Evolutionary conservation across 257 asterid species (phyloP), one percentile per base, ranked within the genome.

Genomic region (Mentha longifolia): DNA sequence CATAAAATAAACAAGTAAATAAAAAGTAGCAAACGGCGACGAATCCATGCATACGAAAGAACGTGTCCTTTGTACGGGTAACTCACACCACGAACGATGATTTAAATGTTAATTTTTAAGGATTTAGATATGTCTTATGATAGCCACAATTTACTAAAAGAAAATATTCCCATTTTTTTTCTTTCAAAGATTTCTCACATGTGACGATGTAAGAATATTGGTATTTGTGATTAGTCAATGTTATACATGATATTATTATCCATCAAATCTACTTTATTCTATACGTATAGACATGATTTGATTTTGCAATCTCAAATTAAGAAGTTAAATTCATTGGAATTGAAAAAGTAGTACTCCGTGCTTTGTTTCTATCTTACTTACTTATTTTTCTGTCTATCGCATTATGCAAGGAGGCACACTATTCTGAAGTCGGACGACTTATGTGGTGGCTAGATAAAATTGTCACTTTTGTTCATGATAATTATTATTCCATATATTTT

Each of bases 21-120:
- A 30, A 35, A 69, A 63, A 61, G 78, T 74, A 61, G 51, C 73
- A 50, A 16, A 68, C 93, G 76, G 68, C 75, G 81, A 77, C 93
- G 95, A 89, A 79, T 91, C 84, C 83, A 74, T 72, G 89, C 95
- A 82, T 87, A 89, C 81, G 72, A 82, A 69, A 82, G 76, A 63
- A 45, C 59, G 60, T 74, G 89, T 77, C 86, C 84, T 65, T 73
- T 56, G 80, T 79, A 79, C 80, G 80, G 80, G 68, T 12, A 28
- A n/a, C 16, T 51, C 22, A 43, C 31, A 17, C 69, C 56, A 66
- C 33, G 56, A 52, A 8, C 47, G 1, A 47, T 11, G 76, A 56
- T 68, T 55, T 78, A 46, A 41, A 52, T 61, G 72, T 47, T 33
- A 54, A 52, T 66, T 54, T 46, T 74, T 42, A 51, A 67, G 49